Base-by-base conservation (phyloP, 768 basidiomycete genomes). In the Termitomyces heimii region DNA sequence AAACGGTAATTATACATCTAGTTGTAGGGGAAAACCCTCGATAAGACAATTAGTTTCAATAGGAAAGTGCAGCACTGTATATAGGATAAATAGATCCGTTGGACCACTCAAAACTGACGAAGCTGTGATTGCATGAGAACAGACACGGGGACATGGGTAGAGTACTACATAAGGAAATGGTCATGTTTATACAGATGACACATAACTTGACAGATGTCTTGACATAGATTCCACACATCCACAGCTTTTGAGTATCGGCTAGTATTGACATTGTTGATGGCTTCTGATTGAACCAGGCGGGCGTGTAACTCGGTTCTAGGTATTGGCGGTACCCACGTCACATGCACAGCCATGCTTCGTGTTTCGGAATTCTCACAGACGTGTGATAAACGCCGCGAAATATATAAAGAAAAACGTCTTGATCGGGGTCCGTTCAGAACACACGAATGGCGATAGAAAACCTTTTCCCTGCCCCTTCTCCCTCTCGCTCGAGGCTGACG, bases 391-490 rank as follows among this genome's bases (percentile, higher is more conserved):
- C 9, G 14, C 20, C 24, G 34, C 48, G 16, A 10, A 22, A 24
- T 50, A 35, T 50, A 35, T 50, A 50, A 50, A 2, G 14, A 18
- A 7, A 18, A 7, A 16, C 14, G 32, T 34, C 20, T 32, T 16
- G 7, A 16, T 16, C 4, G 8, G 18, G 7, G 20, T 13, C 31
- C 40, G 18, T 31, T 20, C 29, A 16, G 6, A 43, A 22, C 34
- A 48, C 49, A 52, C 5, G 34, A 49, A 43, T 53, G 39, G 53
- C 47, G 10, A 42, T 48, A n/a, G 42, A 59, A 34, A 53, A 63
- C 29, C 65, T 73, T 53, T 74, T 73, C 53, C 73, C 71, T 39
- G 51, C 54, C 12, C 71, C 73, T 16, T 61, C 68, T 29, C 29
- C 63, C 3, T 59, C 68, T 3, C 66, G 65, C 1, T 63, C 63